Evolutionary conservation across 345 rosid species (phyloP), one percentile per base, ranked within the genome.

Genomic region (Clarkia xantiana): DNA sequence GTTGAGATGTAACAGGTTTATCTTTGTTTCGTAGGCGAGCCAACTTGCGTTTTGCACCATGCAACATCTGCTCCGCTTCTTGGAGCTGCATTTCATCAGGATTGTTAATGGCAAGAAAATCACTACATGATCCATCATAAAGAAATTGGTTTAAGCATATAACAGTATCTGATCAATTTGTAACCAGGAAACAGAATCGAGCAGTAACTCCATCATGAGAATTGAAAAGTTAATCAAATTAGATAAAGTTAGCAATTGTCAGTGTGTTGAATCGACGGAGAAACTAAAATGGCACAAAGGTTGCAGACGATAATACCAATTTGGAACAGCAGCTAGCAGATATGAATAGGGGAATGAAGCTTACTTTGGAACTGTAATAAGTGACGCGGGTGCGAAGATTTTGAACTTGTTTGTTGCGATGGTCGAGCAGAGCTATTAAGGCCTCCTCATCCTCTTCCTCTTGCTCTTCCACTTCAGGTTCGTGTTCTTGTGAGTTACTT

Each of bases 331-430:
- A 29, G 36, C 36, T n/a, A n/a, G n/a, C n/a, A n/a, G n/a, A 29
- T 3, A 29, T 29, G 36, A 50, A 53, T 18, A 60, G 53, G 1
- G 42, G 34, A 36, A 40, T 23, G 12, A 9, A 19, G 40, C 42
- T 11, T 39, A 87, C 94, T 91, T 81, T 83, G 65, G 82, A 64
- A 42, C 57, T 66, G 76, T 84, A 88, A 64, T 81, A 79, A 56
- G 80, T 36, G 49, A 88, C 60, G 49, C 86, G 94, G n/a, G 52
- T 67, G 18, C 54, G 64, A 57, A 81, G 84, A 59, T 77, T 80
- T 17, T 79, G 63, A 42, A 79, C 78, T 68, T 88, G 82, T 43
- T 55, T 70, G 18, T 74, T 40, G 17, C 97, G 88, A 57, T 88
- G 91, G 6, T 79, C 88, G 54, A 79, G 75, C 61, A 84, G 55